phyloP scores from a whole-genome alignment of 208 protist genomes.

The Acanthamoeba culbertsoni region DNA sequence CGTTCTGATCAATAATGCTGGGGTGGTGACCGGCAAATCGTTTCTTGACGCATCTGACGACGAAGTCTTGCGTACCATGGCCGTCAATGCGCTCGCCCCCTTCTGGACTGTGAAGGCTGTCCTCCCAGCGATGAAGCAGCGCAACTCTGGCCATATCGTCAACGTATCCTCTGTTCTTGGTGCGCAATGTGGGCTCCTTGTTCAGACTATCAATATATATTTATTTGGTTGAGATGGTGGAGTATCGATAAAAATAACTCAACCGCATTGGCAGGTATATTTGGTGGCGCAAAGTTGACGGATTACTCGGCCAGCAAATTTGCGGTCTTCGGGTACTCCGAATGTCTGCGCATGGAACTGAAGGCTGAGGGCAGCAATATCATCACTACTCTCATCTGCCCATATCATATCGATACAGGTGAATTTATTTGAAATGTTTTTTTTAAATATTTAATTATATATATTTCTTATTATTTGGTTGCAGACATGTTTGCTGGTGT shows the following conservation, averaged over 20 bases:
- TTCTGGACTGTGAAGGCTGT: slow-evolving; percentile 39
- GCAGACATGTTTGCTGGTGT: slow-evolving; percentile 39
- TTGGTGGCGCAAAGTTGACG: slow-evolving; percentile 17
- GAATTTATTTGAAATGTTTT: not conserved
- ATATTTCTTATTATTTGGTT: not conserved
- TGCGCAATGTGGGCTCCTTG: not conserved
- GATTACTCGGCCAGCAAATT: slow-evolving; percentile 61
- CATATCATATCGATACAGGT: slow-evolving; percentile 55
- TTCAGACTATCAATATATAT: not conserved
- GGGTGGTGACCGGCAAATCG: slow-evolving; percentile 1
- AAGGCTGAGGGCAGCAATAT: not conserved
- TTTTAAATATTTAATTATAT: not conserved
- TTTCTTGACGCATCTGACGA: not conserved
- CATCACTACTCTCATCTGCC: slow-evolving; percentile 17
- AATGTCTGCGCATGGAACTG: slow-evolving; percentile 52
- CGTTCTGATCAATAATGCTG: slow-evolving; percentile 25
- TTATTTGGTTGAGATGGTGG: not conserved
- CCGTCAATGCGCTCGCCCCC: not conserved
- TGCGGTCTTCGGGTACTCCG: slow-evolving; percentile 1
- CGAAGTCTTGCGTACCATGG: not conserved
- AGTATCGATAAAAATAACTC: too few species aligned
- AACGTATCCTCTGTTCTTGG: not conserved
- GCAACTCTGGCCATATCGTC: slow-evolving; percentile 7
- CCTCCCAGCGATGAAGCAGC: not conserved
- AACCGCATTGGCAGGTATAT: not conserved